Evolutionary conservation across 345 rosid species (phyloP).

Genomic region (Lumnitzera littorea): DNA sequence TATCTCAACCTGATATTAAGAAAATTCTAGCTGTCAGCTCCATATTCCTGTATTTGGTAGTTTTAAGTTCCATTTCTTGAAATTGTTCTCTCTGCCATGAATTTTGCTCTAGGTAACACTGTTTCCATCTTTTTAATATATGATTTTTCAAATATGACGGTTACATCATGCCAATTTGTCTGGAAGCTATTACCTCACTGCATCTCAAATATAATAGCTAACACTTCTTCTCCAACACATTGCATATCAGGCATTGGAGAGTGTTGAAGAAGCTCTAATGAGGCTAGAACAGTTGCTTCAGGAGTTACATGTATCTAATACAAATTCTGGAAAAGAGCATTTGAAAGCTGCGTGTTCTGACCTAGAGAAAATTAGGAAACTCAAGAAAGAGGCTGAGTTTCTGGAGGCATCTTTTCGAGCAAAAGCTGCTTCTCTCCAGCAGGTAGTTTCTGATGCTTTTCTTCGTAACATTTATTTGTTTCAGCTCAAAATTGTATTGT

Average conservation of each 20-base stretch:
- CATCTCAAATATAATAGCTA: no score
- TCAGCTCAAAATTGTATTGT: no score
- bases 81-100: no score
- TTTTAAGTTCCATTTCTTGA: no score
- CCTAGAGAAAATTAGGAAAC: conserved; percentile 92
- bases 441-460: conserved; percentile 32
- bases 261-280: conserved; percentile 80
- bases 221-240: not conserved
- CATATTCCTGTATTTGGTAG: no score
- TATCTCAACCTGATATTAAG: no score
- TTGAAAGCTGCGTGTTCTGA: conserved; percentile 93
- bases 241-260: conserved; percentile 66
- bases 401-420: conserved; percentile 95
- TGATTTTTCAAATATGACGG: no score
- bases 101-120: no score
- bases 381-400: conserved; percentile 97
- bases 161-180: no score
- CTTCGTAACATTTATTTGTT: not conserved
- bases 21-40: no score
- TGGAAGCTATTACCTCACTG: no score
- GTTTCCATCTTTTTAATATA: no score
- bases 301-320: conserved; percentile 64
- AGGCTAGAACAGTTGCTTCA: conserved; percentile 82
- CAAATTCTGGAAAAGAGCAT: conserved; percentile 78
- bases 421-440: conserved; percentile 79